Evolutionary conservation across 163 green algal species (phyloP), one percentile per base, ranked within the genome.

Genomic region (Picocystis sp.): DNA sequence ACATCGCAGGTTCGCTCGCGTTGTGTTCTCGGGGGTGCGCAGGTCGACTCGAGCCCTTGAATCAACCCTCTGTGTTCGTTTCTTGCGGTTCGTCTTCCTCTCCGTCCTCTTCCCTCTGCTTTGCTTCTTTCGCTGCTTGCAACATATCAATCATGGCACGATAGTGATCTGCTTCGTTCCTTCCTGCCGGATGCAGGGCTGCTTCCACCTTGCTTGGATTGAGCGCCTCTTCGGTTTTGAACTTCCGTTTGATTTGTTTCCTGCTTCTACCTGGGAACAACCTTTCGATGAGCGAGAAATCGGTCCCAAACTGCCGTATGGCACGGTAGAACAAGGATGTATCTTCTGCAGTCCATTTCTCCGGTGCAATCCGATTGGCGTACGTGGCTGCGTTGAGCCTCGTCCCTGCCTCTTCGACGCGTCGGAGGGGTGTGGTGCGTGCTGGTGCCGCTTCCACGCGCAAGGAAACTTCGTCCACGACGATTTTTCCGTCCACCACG

Each of bases 161-260:
- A 38, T 38, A 38, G 29, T 38, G 29, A 38, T 38, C 29, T 5
- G 29, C 29, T 38, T 38, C 29, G 29, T 38, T 38, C 29, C 29
- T 5, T 38, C 29, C 29, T 5, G 8, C 29, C 5, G 29, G 44
- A 9, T 50, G 15, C 34, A 47, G 51, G n/a, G 62, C 59, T 1
- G 42, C 51, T 14, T 68, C 56, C 8, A 78, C 41, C n/a, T 57
- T 58, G 35, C 43, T 14, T 2, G 54, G 43, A 41, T 78, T 61
- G 45, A 24, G 17, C 35, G 63, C 62, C n/a, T 71, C 57, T 62
- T 86, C 77, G 25, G 45, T 63, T 1, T 52, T 64, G 63, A 71
- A 82, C 65, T 86, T 86, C 61, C 65, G 69, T 61, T 86, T 86
- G 38, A 83, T 63, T 51, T 81, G 67, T 8, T 62, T 62, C 2